These are phyloP conservation scores for Cinnamomum chago DNA, from an alignment of 164 flowering plant genomes.

Conservation along the genomic window DNA sequence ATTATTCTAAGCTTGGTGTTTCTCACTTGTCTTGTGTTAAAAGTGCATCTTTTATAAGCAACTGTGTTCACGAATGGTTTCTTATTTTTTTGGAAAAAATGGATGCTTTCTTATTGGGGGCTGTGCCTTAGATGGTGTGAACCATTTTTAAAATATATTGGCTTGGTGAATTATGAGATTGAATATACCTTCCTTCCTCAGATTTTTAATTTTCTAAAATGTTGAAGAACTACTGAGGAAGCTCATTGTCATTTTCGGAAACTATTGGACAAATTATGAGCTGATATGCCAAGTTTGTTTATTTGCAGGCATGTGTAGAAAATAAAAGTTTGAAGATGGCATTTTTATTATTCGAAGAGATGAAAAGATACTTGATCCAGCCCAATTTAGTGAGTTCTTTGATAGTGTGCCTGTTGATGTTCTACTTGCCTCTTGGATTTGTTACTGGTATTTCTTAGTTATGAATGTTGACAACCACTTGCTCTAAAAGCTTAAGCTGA, in stretches of 20 bases:
- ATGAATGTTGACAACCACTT: too few relatives aligned
- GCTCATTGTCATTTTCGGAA: neutral
- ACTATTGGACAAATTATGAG: neutral
- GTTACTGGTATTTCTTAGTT: too few relatives aligned
- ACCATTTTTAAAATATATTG: neutral
- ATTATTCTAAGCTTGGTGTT: neutral
- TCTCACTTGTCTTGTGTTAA: neutral
- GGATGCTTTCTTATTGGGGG: neutral
- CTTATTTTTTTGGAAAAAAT: too few relatives aligned
- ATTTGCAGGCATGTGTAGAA: slow-evolving; percentile 66
- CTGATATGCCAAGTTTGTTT: slow-evolving; percentile 7
- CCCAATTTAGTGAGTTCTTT: slow-evolving; percentile 68
- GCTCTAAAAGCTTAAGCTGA: too few relatives aligned
- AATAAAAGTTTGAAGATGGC: slow-evolving; percentile 48
- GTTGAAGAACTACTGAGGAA: neutral
- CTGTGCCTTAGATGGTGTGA: neutral
- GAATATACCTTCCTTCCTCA: neutral
- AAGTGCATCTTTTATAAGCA: neutral
- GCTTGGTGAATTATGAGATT: neutral
- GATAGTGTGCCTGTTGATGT: too few relatives aligned
- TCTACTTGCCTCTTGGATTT: too few relatives aligned
- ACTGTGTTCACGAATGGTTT: neutral
- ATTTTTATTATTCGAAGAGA: slow-evolving; percentile 64
- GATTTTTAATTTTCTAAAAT: neutral
- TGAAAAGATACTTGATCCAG: slow-evolving; percentile 56